Evolutionary conservation across 2,329 filamentous ascomycete species (phyloP), one percentile per base, ranked within the genome.

Genomic region (Cladosporium sp.): DNA sequence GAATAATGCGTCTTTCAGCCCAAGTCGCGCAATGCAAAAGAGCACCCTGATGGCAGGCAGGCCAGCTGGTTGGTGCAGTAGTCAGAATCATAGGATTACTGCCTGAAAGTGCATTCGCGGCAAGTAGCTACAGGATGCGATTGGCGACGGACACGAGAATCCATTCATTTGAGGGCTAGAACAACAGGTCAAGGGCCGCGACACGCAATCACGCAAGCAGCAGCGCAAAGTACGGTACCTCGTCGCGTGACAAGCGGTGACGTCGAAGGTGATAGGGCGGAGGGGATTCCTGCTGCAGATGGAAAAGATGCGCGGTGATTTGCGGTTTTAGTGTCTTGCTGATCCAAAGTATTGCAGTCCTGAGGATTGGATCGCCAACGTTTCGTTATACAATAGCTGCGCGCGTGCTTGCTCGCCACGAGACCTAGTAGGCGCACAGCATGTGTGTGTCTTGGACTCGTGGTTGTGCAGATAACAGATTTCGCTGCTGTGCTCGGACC

Each of bases 171-270:
- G 18, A 43, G 30, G 30, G 30, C 30, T 8, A 11, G 30, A 32
- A 32, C 6, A 32, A 43, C 39, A 10, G 39, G 39, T 43, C 39
- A 10, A 43, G 39, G 39, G 53, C n/a, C 23, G 18, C 56, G 56
- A 58, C 36, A 58, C 56, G 56, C 56, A 58, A 58, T 23, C 56
- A 58, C 54, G 21, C 30, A 34, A 57, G 28, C 54, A 39, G 30
- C 32, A 57, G 30, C 23, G 34, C 8, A 58, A 56, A 36, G 32
- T 28, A 46, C 36, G 51, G 51, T 54, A 54, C 56, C 23, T 58
- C 25, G 56, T 58, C 56, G 36, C 56, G 56, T 46, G 56, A 58
- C 36, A 26, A 58, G 32, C 23, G 23, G 56, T 58, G 56, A 58
- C 56, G 56, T 58, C 23, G 34, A 36, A 21, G 18, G 56, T 39